Percentiles rank a stretch among this genome's conserved stretches.
Evolutionary conservation across 495 filamentous ascomycete species (phyloP).

Genomic region (Pseudevernia furfuracea): DNA sequence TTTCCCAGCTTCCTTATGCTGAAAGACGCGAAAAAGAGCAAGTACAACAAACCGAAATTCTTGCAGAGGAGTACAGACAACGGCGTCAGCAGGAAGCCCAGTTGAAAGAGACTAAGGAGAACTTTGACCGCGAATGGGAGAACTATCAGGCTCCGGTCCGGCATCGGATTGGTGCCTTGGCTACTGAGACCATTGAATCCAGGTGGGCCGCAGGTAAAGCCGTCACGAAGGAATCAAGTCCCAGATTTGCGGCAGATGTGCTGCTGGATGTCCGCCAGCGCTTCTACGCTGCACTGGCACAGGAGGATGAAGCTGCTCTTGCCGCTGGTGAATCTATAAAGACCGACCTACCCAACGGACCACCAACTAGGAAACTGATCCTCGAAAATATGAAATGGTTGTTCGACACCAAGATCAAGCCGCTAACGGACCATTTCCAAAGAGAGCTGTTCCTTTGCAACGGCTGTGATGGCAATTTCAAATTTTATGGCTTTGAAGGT

Average conservation of each 20-base stretch:
- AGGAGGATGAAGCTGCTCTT: conserved; percentile 39
- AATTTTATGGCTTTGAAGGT: conserved; percentile 65
- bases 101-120: conserved; percentile 51
- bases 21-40: conserved; percentile 46
- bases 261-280: conserved; percentile 52
- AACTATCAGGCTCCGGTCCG: conserved; percentile 56
- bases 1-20: conserved; percentile 53
- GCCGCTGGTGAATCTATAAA: conserved; percentile 36
- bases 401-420: conserved; percentile 66
- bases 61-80: conserved; percentile 40
- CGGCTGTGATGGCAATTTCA: conserved; percentile 52
- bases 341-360: conserved; percentile 43
- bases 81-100: conserved; percentile 38
- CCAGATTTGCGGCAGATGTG: conserved; percentile 59
- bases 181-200: conserved; percentile 56
- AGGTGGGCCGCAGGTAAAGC: conserved; percentile 49
- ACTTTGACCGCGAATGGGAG: conserved; percentile 58
- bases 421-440: conserved; percentile 48
- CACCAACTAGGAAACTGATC: conserved; percentile 51
- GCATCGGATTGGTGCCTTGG: conserved; percentile 48
- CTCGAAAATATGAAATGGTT: conserved; percentile 84
- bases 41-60: conserved; percentile 33
- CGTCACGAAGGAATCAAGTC: conserved; percentile 50
- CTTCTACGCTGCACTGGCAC: conserved; percentile 53
- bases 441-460: conserved; percentile 72